A percentile compares a stretch with the other conserved stretches of the same genome.
Evolutionary conservation across 2,329 filamentous ascomycete species (phyloP).

Genomic region (Ceratocystis diversiconidia): DNA sequence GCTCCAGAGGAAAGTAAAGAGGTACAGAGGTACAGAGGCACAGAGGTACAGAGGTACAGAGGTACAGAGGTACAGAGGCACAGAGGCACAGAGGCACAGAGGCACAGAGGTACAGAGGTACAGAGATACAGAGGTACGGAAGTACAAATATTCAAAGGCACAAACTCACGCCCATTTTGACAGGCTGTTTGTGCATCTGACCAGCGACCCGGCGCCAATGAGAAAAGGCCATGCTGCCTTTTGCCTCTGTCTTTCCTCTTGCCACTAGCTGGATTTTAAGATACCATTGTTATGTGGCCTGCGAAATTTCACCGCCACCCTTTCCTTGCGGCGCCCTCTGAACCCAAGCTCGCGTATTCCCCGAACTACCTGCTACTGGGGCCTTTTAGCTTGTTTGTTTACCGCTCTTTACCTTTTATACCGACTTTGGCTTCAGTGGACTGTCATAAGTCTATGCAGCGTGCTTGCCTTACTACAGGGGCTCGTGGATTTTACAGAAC

Average conservation of each 20-base stretch:
- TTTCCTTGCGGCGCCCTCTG: background rate
- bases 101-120: background rate
- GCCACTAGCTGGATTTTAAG: background rate
- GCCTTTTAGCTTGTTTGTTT: background rate
- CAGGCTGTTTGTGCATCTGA: background rate
- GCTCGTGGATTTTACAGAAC: background rate
- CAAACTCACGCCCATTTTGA: background rate
- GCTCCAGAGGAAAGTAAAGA: background rate
- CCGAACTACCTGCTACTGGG: background rate
- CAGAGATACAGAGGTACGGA: background rate
- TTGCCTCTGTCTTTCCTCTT: background rate
- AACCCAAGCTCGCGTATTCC: background rate
- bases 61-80: background rate
- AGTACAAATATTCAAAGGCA: background rate
- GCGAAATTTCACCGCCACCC: background rate
- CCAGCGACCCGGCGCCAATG: too few relatives aligned
- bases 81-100: background rate
- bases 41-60: background rate
- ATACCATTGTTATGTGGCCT: background rate
- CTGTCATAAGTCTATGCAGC: background rate
- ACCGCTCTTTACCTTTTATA: background rate
- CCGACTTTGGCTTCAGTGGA: background rate
- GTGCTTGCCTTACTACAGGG: background rate
- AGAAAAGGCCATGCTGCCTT: background rate
- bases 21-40: background rate